Conservation (phyloP, 441 rosid species). For the Rhodomyrtus psidioides region DNA sequence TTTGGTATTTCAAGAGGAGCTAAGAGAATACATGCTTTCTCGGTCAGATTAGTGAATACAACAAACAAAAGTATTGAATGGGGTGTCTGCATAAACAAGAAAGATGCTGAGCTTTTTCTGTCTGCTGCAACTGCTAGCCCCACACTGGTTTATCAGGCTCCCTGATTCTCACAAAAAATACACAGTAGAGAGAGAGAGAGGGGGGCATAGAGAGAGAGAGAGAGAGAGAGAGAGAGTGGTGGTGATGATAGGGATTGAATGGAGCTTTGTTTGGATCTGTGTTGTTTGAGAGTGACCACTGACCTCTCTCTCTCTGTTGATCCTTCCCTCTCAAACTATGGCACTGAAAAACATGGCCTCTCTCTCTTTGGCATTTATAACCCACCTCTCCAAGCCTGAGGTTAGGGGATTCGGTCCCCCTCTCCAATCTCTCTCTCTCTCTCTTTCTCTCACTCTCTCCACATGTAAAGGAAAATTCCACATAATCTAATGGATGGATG, state of each 20-base stretch:
- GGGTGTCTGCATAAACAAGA: constrained; percentile 24
- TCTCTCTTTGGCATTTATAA: constrained; percentile 4
- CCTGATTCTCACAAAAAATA: constrained; percentile 28
- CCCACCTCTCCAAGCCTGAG: neutral
- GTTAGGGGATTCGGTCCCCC: no score
- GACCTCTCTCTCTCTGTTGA: constrained; percentile 9
- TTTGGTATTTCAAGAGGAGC: neutral
- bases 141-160: constrained; percentile 6
- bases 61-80: constrained; percentile 11
- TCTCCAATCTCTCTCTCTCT: no score
- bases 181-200: neutral
- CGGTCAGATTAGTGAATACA: neutral
- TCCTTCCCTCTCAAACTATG: constrained; percentile 33
- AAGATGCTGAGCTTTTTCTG: constrained; percentile 17
- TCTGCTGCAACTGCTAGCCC: constrained; percentile 9
- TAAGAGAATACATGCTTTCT: neutral
- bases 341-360: constrained; percentile 82
- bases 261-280: constrained; percentile 22
- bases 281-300: constrained; percentile 31
- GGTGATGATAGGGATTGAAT: constrained; percentile 1
- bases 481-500: neutral
- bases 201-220: neutral
- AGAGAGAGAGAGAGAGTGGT: neutral
- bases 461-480: neutral
- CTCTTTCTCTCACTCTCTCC: neutral